Evolutionary conservation across 179 eudicot genomes (phyloP), one percentile per base, ranked within the genome.

Genomic region (Spergularia azorica): DNA sequence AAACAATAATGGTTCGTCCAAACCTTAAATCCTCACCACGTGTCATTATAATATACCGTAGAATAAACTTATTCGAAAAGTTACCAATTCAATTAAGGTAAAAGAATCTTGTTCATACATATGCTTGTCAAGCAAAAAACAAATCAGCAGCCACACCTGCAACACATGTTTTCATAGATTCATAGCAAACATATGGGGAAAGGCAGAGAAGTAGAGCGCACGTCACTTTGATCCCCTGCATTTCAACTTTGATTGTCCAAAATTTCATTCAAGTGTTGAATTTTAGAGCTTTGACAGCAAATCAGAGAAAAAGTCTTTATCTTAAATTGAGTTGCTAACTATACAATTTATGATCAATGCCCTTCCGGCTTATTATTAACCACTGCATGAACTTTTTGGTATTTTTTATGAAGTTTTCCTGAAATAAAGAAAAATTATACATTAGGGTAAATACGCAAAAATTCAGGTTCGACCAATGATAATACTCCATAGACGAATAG

Each of bases 201-300:
- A 2, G 11, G 11, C 26, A 14, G 1, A 15, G 15, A 5, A 13
- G 55, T 41, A 32, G 57, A 17, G 12, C 4, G 1, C 56, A 67
- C 56, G 71, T 67, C 57, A 46, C 57, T 46, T n/a, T 48, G 6
- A 48, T 10, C 2, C 58, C 59, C 58, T 67, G 48, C 59, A 50
- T 70, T 70, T 70, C 62, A 54, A 70, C 46, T 39, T 21, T 70
- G 60, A 70, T 32, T 70, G 62, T 54, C 62, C 73, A 32, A 70
- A 32, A 13, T 54, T 70, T 54, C 62, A 54, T 10, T 0, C 0
- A 3, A 54, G 58, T 6, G 58, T 54, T 54, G 58, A 54, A 54
- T 10, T 54, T 54, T 54, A 4, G 58, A 54, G 58, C 58, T 54
- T 11, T 7, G 58, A 54, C 58, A 11, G 13, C 58, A 54, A 54